Base-by-base conservation (phyloP, 2,329 filamentous ascomycete species). In the Setomelanomma holmii region DNA sequence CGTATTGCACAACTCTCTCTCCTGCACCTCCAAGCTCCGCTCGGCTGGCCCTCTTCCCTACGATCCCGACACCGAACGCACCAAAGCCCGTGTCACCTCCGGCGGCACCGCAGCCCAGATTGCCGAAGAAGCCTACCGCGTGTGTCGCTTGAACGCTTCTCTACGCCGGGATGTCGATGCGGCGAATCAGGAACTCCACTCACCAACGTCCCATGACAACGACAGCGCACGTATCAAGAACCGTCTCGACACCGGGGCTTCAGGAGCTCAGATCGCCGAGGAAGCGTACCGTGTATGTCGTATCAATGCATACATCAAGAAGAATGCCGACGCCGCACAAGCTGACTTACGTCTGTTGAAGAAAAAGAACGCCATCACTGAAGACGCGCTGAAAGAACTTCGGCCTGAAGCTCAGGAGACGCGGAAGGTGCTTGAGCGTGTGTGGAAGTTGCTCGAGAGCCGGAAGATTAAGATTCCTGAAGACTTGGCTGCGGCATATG, bases 281-380 rank as follows among this genome's bases (percentile, higher is more conserved):
- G 50, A 53, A 45, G 50, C 45, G 10, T 49, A 49, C 30, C 45
- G 50, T 11, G 19, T 48, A 19, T 48, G 50, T 30, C 45, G 45
- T 24, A 23, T 53, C 40, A 45, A 53, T 17, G 35, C n/a, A 4
- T 46, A 45, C 35, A 23, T 48, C 11, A 42, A 44, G 11, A 33
- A 22, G 30, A 35, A 44, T 7, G 21, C 21, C 16, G 33, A 48
- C 10, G 21, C 40, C 10, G 35, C 40, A 0, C 40, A 48, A 17
- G 35, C 21, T 1, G 35, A 14, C n/a, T 17, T 53, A 21, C 45
- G 50, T 20, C 12, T 20, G 23, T 17, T 20, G 16, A 40, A 34
- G 35, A 44, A 35, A 33, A 24, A 45, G 21, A n/a, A 33, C 4
- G 48, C 48, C 2, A 27, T 51, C n/a, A 23, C 20, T 21, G 45